phyloP scores from a whole-genome alignment of 2,329 filamentous ascomycete species.

The Diplodia seriata region DNA sequence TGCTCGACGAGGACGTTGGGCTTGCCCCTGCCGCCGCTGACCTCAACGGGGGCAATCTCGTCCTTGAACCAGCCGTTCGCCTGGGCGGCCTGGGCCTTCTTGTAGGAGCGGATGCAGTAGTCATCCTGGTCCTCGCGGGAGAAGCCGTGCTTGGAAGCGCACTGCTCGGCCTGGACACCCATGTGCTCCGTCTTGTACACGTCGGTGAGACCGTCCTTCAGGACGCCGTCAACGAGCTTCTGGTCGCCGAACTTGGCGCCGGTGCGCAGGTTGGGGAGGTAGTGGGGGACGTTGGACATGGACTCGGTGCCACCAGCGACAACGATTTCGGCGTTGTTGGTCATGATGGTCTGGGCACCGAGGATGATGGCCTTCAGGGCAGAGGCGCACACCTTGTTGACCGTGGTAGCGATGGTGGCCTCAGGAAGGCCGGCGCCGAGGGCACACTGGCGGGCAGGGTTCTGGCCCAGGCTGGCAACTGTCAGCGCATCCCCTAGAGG shows the following conservation, averaged over 20 bases:
- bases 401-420: slow-evolving; percentile 82
- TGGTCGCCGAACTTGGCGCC: slow-evolving; percentile 96
- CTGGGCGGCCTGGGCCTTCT: slow-evolving; percentile 87
- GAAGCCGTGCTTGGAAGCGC: slow-evolving; percentile 81
- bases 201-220: slow-evolving; percentile 94
- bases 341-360: slow-evolving; percentile 96
- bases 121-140: slow-evolving; percentile 87
- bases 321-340: slow-evolving; percentile 89
- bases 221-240: slow-evolving; percentile 84
- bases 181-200: slow-evolving; percentile 97
- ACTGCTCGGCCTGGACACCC: slow-evolving; percentile 92
- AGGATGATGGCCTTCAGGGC: slow-evolving; percentile 93
- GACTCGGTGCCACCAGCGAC: slow-evolving; percentile 96
- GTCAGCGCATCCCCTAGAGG: slow-evolving; percentile 22
- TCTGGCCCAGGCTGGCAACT: slow-evolving; percentile 82
- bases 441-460: slow-evolving; percentile 92
- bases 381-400: slow-evolving; percentile 99
- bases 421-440: slow-evolving; percentile 85
- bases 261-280: slow-evolving; percentile 83
- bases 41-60: slow-evolving; percentile 90
- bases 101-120: slow-evolving; percentile 93
- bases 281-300: slow-evolving; percentile 98
- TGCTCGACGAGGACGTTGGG: slow-evolving; percentile 78
- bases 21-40: slow-evolving; percentile 89
- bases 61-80: slow-evolving; percentile 79